A percentile compares a stretch with the other conserved stretches of the same genome.
These are phyloP conservation scores for Aquilaria malaccensis DNA, from an alignment of 345 rosid species.

Conservation along the genomic window DNA sequence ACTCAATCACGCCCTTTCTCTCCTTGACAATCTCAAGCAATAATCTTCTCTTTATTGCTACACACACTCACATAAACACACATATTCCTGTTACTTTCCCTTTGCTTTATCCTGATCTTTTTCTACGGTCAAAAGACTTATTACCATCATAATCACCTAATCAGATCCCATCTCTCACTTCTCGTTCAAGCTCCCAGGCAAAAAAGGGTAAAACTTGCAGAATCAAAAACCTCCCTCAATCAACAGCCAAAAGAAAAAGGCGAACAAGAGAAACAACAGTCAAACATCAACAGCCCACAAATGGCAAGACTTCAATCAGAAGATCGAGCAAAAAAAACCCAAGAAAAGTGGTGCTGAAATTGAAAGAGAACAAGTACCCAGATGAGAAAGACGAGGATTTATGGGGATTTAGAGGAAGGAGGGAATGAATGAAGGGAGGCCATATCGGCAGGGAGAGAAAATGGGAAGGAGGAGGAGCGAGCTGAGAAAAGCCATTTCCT, in stretches of 20 bases:
- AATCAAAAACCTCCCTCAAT: slow-evolving; percentile 5
- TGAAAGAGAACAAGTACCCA: slow-evolving; percentile 17
- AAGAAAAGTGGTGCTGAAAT: slow-evolving; percentile 11
- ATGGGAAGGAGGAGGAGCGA: slow-evolving; percentile 5
- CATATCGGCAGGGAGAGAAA: slow-evolving; percentile 17
- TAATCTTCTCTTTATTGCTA: slow-evolving; percentile 16
- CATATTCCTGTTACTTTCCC: slow-evolving; percentile 17
- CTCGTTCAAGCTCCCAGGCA: slow-evolving; percentile 22
- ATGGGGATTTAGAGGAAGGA: slow-evolving; percentile 7
- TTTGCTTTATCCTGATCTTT: slow-evolving; percentile 27
- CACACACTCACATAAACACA: slow-evolving; percentile 7
- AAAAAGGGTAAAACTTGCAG: slow-evolving; percentile 13
- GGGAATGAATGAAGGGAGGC: slow-evolving; percentile 1
- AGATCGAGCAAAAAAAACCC: neutral
- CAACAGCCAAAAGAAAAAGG: slow-evolving; percentile 14
- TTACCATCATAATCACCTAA: slow-evolving; percentile 28
- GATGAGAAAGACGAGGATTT: slow-evolving; percentile 12
- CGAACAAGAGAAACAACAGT: slow-evolving; percentile 15
- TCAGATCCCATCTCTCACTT: slow-evolving; percentile 26
- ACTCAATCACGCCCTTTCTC: slow-evolving; percentile 10
- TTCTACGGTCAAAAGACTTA: slow-evolving; percentile 40
- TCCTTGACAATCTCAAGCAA: slow-evolving; percentile 20
- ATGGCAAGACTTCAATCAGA: slow-evolving; percentile 11
- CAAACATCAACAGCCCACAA: slow-evolving; percentile 24
- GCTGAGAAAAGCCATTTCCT: slow-evolving; percentile 30